Conservation (phyloP, 1,139 yeast genomes). For the Pichia sp. region DNA sequence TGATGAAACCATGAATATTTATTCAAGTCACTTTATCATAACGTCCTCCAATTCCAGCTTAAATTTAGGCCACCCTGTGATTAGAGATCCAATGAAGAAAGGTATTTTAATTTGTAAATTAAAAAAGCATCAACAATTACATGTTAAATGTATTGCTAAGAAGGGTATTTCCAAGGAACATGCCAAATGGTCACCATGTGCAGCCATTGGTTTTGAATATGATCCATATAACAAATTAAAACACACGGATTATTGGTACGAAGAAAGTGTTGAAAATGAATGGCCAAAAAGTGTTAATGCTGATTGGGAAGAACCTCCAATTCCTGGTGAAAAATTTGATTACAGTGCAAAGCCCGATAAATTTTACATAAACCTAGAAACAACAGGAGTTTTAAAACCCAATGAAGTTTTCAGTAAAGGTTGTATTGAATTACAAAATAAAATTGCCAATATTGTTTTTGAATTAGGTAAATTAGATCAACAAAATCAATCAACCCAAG, state of each 20-base stretch:
- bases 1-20: constrained; percentile 84
- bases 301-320: constrained; percentile 95
- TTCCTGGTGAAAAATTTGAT: constrained; percentile 82
- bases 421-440: constrained; percentile 76
- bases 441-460: constrained; percentile 82
- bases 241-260: constrained; percentile 96
- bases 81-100: constrained; percentile 63
- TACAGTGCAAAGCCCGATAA: constrained; percentile 74
- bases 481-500: constrained; percentile 27
- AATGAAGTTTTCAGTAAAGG: constrained; percentile 84
- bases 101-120: constrained; percentile 89
- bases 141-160: constrained; percentile 88
- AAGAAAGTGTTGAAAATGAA: constrained; percentile 77
- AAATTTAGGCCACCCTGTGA: constrained; percentile 75
- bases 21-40: constrained; percentile 74
- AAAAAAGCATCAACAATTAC: constrained; percentile 87
- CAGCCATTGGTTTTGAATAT: constrained; percentile 96
- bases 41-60: constrained; percentile 36
- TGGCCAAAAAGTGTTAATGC: constrained; percentile 90
- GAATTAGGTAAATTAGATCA: constrained; percentile 58
- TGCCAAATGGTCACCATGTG: constrained; percentile 96
- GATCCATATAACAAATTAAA: constrained; percentile 98
- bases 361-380: constrained; percentile 84
- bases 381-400: constrained; percentile 84
- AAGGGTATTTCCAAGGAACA: constrained; percentile 98